A percentile compares a stretch with the other conserved stretches of the same genome.
phyloP scores from a whole-genome alignment of 257 asterid species.

The Solanum ossicruentum region DNA sequence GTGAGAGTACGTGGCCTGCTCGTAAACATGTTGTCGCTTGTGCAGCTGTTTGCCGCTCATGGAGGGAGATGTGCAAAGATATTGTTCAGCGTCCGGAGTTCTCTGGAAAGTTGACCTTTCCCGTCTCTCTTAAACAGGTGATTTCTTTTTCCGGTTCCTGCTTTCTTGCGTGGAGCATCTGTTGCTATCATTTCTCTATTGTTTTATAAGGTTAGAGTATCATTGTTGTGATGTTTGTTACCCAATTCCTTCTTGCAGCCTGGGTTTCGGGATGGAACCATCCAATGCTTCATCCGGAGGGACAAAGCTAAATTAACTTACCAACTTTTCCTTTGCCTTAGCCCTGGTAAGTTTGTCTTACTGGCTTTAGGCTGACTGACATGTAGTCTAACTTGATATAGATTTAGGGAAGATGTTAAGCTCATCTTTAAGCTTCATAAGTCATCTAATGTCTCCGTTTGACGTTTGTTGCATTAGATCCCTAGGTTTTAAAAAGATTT shows the following conservation, averaged over 20 bases:
- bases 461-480: background rate
- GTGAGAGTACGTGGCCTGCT: slow-evolving; percentile 79
- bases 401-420: background rate
- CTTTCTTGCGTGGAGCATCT: background rate
- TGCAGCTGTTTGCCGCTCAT: slow-evolving; percentile 72
- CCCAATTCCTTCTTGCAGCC: slow-evolving; percentile 38
- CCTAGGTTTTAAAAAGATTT: background rate
- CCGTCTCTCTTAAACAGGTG: slow-evolving; percentile 77
- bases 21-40: slow-evolving; percentile 78
- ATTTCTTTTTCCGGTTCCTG: background rate
- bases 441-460: background rate
- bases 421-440: background rate
- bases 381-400: background rate
- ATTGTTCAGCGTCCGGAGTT: slow-evolving; percentile 53
- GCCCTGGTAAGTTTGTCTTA: slow-evolving; percentile 39
- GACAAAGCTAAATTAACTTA: slow-evolving; percentile 65
- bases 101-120: slow-evolving; percentile 66
- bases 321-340: slow-evolving; percentile 66
- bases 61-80: slow-evolving; percentile 85
- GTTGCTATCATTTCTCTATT: background rate
- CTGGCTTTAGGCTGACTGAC: background rate
- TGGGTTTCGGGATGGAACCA: slow-evolving; percentile 68
- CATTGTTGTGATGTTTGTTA: background rate
- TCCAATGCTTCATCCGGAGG: slow-evolving; percentile 79
- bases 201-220: background rate